A percentile compares a stretch with the other conserved stretches of the same genome.
Evolutionary conservation across 1,284 basidiomycete genomes (phyloP).

Genomic region (Moesziomyces globuligerus): DNA sequence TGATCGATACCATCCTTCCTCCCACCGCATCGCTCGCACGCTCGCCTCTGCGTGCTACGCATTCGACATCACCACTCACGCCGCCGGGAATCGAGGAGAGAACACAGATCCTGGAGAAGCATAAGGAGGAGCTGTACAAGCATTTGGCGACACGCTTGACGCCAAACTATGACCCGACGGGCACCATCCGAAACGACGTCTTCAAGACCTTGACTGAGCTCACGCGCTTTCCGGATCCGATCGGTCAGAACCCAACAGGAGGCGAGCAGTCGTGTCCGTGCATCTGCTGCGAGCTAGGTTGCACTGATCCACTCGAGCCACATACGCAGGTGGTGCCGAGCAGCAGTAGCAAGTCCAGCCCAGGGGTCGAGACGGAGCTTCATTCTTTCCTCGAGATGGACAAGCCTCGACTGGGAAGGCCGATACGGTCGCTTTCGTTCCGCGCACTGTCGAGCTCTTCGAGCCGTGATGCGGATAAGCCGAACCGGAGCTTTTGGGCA

Average conservation of each 20-base stretch:
- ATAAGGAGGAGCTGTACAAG: slow-evolving; percentile 14
- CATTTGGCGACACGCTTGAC: slow-evolving; percentile 8
- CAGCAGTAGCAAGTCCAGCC: not conserved
- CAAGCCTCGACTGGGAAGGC: not conserved
- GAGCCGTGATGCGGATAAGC: not conserved
- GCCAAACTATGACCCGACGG: slow-evolving; percentile 28
- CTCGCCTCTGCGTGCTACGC: not conserved
- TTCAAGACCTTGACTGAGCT: slow-evolving; percentile 23
- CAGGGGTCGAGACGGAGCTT: not conserved
- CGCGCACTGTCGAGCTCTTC: not conserved
- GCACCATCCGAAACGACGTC: slow-evolving; percentile 22
- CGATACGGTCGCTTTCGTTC: not conserved
- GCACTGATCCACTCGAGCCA: slow-evolving; percentile 8
- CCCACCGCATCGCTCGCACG: slow-evolving; percentile 23
- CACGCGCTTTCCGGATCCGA: slow-evolving; percentile 28
- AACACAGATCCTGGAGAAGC: slow-evolving; percentile 1
- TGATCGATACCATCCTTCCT: slow-evolving; percentile 55
- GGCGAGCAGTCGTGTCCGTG: slow-evolving; percentile 23
- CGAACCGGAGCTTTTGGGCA: slow-evolving; percentile 10
- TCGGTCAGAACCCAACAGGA: slow-evolving; percentile 3
- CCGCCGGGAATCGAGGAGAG: too few relatives aligned
- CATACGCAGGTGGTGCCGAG: not conserved
- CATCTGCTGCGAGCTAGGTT: slow-evolving; percentile 33
- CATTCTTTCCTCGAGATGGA: slow-evolving; percentile 26
- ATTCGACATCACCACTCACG: not conserved